These are phyloP conservation scores for Dispira simplex DNA, from an alignment of 192 early-diverging fungal species.

Conservation along the genomic window DNA sequence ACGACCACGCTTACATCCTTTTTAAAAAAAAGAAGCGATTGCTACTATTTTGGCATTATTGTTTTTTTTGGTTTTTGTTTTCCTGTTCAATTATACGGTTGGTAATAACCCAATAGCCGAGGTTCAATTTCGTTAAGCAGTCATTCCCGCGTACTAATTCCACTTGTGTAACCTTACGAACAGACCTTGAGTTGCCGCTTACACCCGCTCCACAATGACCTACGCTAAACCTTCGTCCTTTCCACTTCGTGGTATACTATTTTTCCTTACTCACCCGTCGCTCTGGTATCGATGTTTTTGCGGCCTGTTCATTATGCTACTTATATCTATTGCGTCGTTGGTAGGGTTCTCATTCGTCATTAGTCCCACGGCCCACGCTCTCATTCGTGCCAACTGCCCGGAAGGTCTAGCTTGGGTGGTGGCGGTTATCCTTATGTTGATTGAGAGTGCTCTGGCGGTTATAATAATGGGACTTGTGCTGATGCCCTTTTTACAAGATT, in stretches of 20 bases:
- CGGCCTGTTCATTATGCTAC: slow-evolving; percentile 13
- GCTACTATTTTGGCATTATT: too few species aligned
- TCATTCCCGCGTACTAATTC: too few species aligned
- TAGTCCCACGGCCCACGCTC: slow-evolving; percentile 16
- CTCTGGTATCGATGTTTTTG: slow-evolving; percentile 18
- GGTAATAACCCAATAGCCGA: too few species aligned
- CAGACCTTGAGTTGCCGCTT: too few species aligned
- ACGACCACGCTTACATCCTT: too few species aligned
- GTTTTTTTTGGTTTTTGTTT: too few species aligned
- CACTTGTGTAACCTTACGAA: too few species aligned
- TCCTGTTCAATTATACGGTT: too few species aligned
- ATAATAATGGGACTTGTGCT: slow-evolving; percentile 15
- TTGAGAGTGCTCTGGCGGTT: slow-evolving; percentile 15
- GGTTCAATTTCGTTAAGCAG: too few species aligned
- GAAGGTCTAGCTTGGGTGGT: slow-evolving; percentile 18
- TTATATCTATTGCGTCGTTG: slow-evolving; percentile 15
- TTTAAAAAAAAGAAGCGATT: too few species aligned
- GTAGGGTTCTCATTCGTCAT: slow-evolving; percentile 15
- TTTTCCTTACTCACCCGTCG: slow-evolving; percentile 17
- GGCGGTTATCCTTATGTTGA: slow-evolving; percentile 16
- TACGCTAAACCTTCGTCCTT: slow-evolving; percentile 2
- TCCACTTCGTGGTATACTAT: slow-evolving; percentile 18
- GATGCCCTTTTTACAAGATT: slow-evolving; percentile 16
- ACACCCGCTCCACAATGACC: too few species aligned
- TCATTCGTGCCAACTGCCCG: slow-evolving; percentile 12